Evolutionary conservation across 2,329 filamentous ascomycete genomes (phyloP).

Genomic region (Trichoderma pleuroti): DNA sequence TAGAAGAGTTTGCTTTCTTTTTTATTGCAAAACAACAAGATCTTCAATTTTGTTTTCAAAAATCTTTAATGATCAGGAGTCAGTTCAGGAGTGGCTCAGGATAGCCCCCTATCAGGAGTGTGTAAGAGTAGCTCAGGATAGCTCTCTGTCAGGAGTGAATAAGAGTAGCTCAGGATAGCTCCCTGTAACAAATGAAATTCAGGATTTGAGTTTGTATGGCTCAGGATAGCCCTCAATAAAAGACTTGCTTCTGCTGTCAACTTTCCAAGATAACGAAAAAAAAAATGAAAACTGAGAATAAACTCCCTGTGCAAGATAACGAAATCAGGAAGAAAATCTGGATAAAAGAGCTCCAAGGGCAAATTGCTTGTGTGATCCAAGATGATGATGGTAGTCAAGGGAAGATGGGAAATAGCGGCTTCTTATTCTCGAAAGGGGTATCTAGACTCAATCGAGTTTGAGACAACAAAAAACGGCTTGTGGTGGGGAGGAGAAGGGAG

Average conservation of each 20-base stretch:
- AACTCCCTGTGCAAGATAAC: not conserved
- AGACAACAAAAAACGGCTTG: not conserved
- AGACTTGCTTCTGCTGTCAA: not conserved
- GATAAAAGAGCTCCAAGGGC: not conserved
- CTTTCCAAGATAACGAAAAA: not conserved
- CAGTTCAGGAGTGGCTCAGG: slow-evolving; percentile 23
- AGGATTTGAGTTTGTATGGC: slow-evolving; percentile 20
- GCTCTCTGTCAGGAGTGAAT: slow-evolving; percentile 21
- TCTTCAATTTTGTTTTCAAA: slow-evolving; percentile 18
- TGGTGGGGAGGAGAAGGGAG: not conserved
- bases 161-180: slow-evolving; percentile 22
- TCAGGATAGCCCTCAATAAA: slow-evolving; percentile 23
- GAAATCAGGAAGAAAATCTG: not conserved
- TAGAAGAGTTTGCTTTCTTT: slow-evolving; percentile 8
- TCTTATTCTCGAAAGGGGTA: slow-evolving; percentile 5
- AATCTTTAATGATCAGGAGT: slow-evolving; percentile 19
- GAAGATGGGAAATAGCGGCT: not conserved
- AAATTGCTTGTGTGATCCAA: not conserved
- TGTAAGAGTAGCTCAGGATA: slow-evolving; percentile 25
- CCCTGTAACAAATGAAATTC: slow-evolving; percentile 17
- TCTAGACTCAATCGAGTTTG: not conserved
- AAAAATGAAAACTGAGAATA: not conserved
- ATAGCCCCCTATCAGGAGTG: slow-evolving; percentile 23
- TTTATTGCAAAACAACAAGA: not conserved
- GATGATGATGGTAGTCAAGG: not conserved